Evolutionary conservation across 495 filamentous ascomycete genomes (phyloP).

Genomic region (Penicillium longicatenatum): DNA sequence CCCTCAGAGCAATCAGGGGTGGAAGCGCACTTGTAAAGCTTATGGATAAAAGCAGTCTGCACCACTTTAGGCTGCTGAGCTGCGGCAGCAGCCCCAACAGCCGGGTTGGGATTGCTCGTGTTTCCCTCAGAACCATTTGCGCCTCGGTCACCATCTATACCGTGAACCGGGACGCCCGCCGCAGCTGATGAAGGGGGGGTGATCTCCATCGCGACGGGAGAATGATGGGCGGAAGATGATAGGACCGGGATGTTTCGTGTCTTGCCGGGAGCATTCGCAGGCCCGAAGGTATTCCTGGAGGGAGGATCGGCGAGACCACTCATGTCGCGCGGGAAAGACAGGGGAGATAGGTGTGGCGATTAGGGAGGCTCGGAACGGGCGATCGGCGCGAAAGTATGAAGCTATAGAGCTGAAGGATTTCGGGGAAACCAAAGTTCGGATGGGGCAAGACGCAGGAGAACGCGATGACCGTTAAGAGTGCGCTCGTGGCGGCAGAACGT

Average conservation of each 20-base stretch:
- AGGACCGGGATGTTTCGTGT: conserved; percentile 51
- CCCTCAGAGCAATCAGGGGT: not conserved
- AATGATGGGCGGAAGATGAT: conserved; percentile 39
- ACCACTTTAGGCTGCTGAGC: conserved; percentile 96
- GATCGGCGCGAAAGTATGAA: not conserved
- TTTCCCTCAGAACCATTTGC: conserved; percentile 48
- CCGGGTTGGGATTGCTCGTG: conserved; percentile 47
- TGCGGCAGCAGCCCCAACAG: conserved; percentile 71
- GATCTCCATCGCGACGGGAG: conserved; percentile 52
- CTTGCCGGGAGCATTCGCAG: conserved; percentile 40
- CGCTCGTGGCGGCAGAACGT: conserved; percentile 38
- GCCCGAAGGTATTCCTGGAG: conserved; percentile 37
- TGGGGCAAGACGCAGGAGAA: conserved; percentile 8
- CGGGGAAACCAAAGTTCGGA: conserved; percentile 8
- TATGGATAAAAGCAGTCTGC: conserved; percentile 99
- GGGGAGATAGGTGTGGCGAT: not conserved
- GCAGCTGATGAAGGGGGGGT: conserved; percentile 48
- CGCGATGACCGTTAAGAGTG: conserved; percentile 26
- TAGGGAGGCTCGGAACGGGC: not conserved
- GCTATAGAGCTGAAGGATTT: not conserved
- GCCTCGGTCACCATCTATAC: conserved; percentile 49
- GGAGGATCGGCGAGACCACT: conserved; percentile 48
- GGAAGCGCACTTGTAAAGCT: conserved; percentile 84
- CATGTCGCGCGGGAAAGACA: conserved; percentile 38
- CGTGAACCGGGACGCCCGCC: conserved; percentile 42